These are phyloP conservation scores for Paralagenidium karlingii DNA, from an alignment of 352 stramenopile species.

Conservation along the genomic window DNA sequence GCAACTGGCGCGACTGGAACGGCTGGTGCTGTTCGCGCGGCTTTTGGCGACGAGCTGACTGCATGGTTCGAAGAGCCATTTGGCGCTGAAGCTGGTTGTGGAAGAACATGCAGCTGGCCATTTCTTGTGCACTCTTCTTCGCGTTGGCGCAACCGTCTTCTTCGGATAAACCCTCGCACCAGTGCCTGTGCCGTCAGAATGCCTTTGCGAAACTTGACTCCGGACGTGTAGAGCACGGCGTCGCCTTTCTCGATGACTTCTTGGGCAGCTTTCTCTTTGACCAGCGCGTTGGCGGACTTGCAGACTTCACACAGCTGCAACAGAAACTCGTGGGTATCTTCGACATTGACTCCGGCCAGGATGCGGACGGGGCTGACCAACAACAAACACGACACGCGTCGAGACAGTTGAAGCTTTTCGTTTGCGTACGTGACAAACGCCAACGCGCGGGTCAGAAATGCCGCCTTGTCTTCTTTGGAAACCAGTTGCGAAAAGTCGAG, in stretches of 20 bases:
- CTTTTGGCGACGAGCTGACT: not conserved
- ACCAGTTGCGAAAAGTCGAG: constrained; percentile 40
- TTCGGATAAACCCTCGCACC: constrained; percentile 49
- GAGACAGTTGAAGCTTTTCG: constrained; percentile 14
- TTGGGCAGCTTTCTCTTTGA: constrained; percentile 34
- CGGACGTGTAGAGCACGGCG: constrained; percentile 48
- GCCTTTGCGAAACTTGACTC: constrained; percentile 57
- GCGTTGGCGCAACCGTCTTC: constrained; percentile 18
- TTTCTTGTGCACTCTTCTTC: constrained; percentile 11
- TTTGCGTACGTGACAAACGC: constrained; percentile 61
- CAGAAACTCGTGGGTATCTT: constrained; percentile 64
- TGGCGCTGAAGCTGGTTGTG: not conserved
- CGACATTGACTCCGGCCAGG: constrained; percentile 44
- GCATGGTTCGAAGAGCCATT: too few species aligned
- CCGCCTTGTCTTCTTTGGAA: constrained; percentile 71
- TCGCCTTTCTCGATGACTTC: constrained; percentile 56
- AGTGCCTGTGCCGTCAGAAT: constrained; percentile 57
- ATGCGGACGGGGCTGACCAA: constrained; percentile 80
- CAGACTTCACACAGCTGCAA: constrained; percentile 55
- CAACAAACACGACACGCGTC: constrained; percentile 49
- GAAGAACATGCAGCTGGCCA: not conserved
- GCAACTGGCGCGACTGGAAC: not conserved
- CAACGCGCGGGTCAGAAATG: constrained; percentile 62
- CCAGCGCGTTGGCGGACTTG: constrained; percentile 22
- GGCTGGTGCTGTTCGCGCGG: not conserved